Evolutionary conservation across 2,329 filamentous ascomycete genomes (phyloP).

Genomic region (Colletotrichum falcatum): DNA sequence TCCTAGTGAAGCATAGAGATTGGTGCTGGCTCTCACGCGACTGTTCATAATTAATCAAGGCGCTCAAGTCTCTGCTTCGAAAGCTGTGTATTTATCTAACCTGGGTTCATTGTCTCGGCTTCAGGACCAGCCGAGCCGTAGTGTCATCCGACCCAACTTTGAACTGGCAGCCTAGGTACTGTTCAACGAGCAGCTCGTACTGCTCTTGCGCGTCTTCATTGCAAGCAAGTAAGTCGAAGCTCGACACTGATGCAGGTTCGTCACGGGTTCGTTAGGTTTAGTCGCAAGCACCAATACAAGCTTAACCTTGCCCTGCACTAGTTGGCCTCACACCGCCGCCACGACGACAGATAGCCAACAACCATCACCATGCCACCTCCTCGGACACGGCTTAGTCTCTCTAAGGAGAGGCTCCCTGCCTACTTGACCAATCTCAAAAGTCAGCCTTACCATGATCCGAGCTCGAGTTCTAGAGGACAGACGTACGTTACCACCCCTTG

Average conservation of each 20-base stretch:
- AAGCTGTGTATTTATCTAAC: not conserved
- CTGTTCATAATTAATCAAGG: not conserved
- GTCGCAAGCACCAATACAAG: not conserved
- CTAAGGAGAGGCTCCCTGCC: slow-evolving; percentile 76
- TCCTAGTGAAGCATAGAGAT: not conserved
- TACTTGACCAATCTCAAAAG: slow-evolving; percentile 77
- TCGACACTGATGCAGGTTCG: not conserved
- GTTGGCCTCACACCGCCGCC: slow-evolving; percentile 52
- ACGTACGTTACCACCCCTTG: slow-evolving; percentile 59
- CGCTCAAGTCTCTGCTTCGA: not conserved
- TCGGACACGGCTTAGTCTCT: slow-evolving; percentile 62
- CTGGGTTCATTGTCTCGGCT: not conserved
- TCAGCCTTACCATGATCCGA: slow-evolving; percentile 76
- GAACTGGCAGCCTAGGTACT: not conserved
- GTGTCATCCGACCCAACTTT: not conserved
- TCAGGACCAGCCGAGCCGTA: not conserved
- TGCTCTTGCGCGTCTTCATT: not conserved
- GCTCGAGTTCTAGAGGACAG: slow-evolving; percentile 65
- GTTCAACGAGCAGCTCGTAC: not conserved
- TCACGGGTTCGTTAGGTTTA: not conserved
- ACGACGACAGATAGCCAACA: not conserved
- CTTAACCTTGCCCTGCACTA: not conserved
- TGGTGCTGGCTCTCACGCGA: not conserved
- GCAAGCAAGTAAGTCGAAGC: not conserved
- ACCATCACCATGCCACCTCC: slow-evolving; percentile 19